Evolutionary conservation across 345 rosid genomes (phyloP), one percentile per base, ranked within the genome.

Genomic region (Geranium rotundifolium): DNA sequence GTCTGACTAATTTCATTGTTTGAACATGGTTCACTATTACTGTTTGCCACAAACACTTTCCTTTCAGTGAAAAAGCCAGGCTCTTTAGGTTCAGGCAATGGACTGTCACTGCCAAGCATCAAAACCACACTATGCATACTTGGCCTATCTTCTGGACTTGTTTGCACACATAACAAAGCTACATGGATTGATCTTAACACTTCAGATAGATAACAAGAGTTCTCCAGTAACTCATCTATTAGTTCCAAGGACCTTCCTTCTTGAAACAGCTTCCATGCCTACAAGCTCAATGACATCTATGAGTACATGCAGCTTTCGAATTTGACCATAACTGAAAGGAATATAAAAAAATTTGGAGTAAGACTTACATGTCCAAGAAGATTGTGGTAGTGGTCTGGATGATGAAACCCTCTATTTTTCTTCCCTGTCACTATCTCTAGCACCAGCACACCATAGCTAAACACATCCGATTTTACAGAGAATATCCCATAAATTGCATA

Each of bases 131-230:
- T 20, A n/a, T 57, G 29, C 71, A 68, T 68, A 57, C 8, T 18
- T 27, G 71, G 71, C 54, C 62, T 68, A 49, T 62, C 62, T 10
- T 68, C 31, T 0, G 58, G 62, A 8, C 49, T 16, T 19, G 57
- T 65, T 15, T 71, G 59, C 37, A 71, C 62, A 29, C 69, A 71
- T 19, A 71, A 70, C 31, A 65, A 61, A 60, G 65, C 54, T 4
- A 65, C 63, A 41, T 70, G 69, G 54, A 65, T 71, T 54, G 62
- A 71, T 19, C 70, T 37, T 31, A 65, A 9, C n/a, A 58, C 62
- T 65, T 71, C 69, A 60, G 64, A 63, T 29, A 7, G 41, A 23
- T 13, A 56, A 54, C 56, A 57, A 37, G 67, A 57, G 34, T 34
- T 19, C 15, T 12, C 19, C 4, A 16, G 12, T 29, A 27, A 62